Conservation (phyloP, 345 rosid genomes). For the Dovyalis caffra region DNA sequence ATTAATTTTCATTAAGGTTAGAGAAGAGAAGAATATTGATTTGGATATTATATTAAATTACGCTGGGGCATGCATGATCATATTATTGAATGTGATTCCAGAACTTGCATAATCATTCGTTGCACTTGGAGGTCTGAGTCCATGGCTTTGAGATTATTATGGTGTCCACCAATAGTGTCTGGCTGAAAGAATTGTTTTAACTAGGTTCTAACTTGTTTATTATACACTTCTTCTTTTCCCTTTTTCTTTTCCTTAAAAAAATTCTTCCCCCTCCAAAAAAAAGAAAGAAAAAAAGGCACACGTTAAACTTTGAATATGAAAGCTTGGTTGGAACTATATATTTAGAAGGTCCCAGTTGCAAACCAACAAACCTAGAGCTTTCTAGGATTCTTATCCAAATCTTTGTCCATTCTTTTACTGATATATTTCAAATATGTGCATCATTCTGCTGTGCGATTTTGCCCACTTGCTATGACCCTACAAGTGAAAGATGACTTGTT, state of each 20-base stretch:
- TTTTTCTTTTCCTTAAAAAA: too few relatives aligned
- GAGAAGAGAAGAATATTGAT: too few relatives aligned
- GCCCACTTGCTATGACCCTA: background rate
- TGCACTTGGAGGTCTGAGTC: background rate
- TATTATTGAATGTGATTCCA: background rate
- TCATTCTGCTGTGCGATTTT: background rate
- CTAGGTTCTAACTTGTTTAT: background rate
- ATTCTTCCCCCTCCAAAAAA: background rate
- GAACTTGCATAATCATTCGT: background rate
- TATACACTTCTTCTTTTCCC: background rate
- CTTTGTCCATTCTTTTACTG: background rate
- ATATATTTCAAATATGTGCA: background rate
- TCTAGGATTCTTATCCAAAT: slow-evolving; percentile 2
- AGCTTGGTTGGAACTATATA: background rate
- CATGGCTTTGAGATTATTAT: background rate
- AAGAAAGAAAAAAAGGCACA: background rate
- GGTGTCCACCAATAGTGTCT: background rate
- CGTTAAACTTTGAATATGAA: background rate
- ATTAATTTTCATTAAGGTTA: too few relatives aligned
- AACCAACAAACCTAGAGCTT: background rate
- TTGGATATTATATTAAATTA: too few relatives aligned
- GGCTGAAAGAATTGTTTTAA: background rate
- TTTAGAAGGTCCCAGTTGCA: background rate
- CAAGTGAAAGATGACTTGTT: background rate
- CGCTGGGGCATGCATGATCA: background rate